Percentiles rank a stretch among this genome's conserved stretches.
phyloP scores from a whole-genome alignment of 1,139 yeast species.

The Yamadazyma jaroonii region DNA sequence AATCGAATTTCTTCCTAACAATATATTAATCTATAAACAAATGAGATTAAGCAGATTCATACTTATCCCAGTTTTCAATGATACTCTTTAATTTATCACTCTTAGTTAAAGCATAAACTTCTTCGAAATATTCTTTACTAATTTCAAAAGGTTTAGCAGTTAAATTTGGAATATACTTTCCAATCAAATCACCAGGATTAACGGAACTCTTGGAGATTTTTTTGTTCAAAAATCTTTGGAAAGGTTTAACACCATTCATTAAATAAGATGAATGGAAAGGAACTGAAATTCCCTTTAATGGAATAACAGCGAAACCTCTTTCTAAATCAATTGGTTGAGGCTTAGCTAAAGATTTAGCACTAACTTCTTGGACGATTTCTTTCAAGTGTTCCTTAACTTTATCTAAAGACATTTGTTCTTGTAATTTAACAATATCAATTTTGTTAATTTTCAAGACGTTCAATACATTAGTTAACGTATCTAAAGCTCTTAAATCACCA shows the following conservation, averaged over 20 bases:
- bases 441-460: constrained; percentile 91
- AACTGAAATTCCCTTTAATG: constrained; percentile 96
- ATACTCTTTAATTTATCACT: constrained; percentile 88
- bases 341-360: constrained; percentile 77
- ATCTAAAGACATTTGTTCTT: constrained; percentile 77
- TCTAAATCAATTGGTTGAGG: constrained; percentile 96
- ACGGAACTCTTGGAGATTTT: constrained; percentile 94
- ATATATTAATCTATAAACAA: neutral
- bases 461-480: constrained; percentile 87
- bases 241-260: constrained; percentile 98
- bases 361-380: constrained; percentile 84
- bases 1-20: neutral
- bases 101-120: constrained; percentile 86
- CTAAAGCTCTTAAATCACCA: constrained; percentile 95
- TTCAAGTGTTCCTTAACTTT: constrained; percentile 82
- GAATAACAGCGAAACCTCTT: constrained; percentile 98
- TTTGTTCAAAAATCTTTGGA: constrained; percentile 95
- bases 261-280: constrained; percentile 98
- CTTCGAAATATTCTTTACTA: constrained; percentile 94
- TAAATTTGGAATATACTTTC: constrained; percentile 96
- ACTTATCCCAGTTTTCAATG: constrained; percentile 92
- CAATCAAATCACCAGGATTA: constrained; percentile 88
- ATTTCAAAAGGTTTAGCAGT: constrained; percentile 97
- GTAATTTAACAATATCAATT: constrained; percentile 87
- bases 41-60: constrained; percentile 55